phyloP scores from a whole-genome alignment of 192 early-diverging fungal species.

The Backusella morwellensis region DNA sequence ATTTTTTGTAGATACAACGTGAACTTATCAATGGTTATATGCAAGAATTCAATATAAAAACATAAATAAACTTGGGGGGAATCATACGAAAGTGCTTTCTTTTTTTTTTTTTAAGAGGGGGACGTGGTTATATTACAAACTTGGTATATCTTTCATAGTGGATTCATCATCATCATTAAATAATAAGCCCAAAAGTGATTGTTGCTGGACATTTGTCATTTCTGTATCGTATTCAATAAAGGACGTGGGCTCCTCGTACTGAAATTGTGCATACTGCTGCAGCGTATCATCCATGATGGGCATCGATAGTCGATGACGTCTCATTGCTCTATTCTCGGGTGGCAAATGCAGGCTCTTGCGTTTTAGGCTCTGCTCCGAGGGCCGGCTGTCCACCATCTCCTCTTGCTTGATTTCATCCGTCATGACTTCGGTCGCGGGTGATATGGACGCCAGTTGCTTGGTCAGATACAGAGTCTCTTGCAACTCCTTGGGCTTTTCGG shows the following conservation, averaged over 20 bases:
- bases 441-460: background rate
- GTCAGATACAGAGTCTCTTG: background rate
- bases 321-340: background rate
- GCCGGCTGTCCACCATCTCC: background rate
- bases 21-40: slow-evolving; percentile 11
- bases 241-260: background rate
- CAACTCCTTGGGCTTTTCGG: background rate
- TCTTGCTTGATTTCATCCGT: background rate
- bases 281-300: background rate
- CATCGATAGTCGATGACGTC: background rate
- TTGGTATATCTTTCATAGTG: slow-evolving; percentile 8
- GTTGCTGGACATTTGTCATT: background rate
- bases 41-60: slow-evolving; percentile 1
- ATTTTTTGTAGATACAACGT: slow-evolving; percentile 9
- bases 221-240: background rate
- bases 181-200: slow-evolving; percentile 4
- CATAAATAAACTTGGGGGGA: background rate
- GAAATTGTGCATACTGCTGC: background rate
- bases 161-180: slow-evolving; percentile 9
- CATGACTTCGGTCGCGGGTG: slow-evolving; percentile 12
- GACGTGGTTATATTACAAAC: background rate
- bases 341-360: slow-evolving; percentile 9
- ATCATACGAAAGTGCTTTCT: background rate
- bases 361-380: background rate
- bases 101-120: background rate